Conservation (phyloP, 1,284 basidiomycete genomes). For the Lignosus rhinocerotis region DNA sequence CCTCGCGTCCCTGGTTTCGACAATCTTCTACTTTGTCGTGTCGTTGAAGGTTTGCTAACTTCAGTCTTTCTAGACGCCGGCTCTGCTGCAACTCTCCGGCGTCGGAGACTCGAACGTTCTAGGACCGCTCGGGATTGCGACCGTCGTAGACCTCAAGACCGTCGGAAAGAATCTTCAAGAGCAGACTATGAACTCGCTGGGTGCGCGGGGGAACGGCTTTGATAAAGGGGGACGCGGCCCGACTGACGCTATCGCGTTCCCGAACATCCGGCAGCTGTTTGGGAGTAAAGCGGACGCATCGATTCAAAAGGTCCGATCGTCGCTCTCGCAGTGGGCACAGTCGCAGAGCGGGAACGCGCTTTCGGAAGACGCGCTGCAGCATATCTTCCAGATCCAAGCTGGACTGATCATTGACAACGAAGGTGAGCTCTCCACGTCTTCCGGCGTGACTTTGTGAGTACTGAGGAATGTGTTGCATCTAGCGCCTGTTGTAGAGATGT, state of each 20-base stretch:
- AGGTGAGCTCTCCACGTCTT: constrained; percentile 29
- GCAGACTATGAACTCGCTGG: constrained; percentile 46
- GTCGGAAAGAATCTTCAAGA: constrained; percentile 51
- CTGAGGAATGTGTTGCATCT: not conserved
- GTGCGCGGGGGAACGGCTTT: constrained; percentile 36
- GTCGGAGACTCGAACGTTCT: constrained; percentile 45
- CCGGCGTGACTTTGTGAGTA: not conserved
- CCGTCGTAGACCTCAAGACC: constrained; percentile 39
- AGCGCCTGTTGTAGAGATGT: constrained; percentile 48
- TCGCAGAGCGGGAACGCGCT: constrained; percentile 41
- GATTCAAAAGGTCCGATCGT: constrained; percentile 36
- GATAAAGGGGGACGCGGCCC: constrained; percentile 31
- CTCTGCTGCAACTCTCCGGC: constrained; percentile 46
- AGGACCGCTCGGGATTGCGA: constrained; percentile 39
- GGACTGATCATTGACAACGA: constrained; percentile 45
- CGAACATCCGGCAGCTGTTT: constrained; percentile 48
- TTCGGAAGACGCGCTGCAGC: constrained; percentile 40
- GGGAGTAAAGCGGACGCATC: constrained; percentile 36
- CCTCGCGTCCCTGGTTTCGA: not conserved
- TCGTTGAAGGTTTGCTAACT: not conserved
- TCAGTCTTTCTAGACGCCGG: constrained; percentile 33
- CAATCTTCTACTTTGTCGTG: not conserved
- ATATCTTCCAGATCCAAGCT: constrained; percentile 45
- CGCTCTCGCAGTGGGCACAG: constrained; percentile 40
- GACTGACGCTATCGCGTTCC: constrained; percentile 42